Base-by-base conservation (phyloP, 2,329 filamentous ascomycete genomes). In the Scleromitrula shiraiana region DNA sequence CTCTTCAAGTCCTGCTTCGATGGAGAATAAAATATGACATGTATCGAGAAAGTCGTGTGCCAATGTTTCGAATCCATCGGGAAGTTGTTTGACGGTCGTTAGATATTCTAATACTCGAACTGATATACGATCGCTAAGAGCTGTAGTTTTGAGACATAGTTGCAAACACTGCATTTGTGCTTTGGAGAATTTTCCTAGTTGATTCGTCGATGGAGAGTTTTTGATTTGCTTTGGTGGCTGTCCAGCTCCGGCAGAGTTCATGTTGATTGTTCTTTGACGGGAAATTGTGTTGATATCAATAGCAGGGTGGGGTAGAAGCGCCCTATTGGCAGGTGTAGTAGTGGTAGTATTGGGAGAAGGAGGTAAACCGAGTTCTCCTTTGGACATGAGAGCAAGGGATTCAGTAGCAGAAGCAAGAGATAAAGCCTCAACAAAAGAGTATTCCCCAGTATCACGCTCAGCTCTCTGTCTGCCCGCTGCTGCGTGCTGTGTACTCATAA, bases 41-140 rank as follows among this genome's bases (percentile, higher is more conserved):
- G 79, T 77, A 48, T 85, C 80, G 50, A 87, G 72, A 59, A 85
- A 84, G 54, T 82, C 79, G 52, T 75, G 73, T 8, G 82, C 80
- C 17, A 86, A 70, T 22, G 71, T 67, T 50, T 76, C 73, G 62
- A 83, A 78, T 26, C 76, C 75, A 43, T 72, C 66, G 0, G 75
- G 74, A 29, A 74, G 70, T 29, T 72, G 66, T 56, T 77, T 78
- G 50, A 73, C 71, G 4, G 74, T 72, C 46, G 74, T 76, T 19
- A 82, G 69, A 53, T 80, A 83, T 61, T 83, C 80, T 33, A 83
- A 71, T 69, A 82, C 77, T 54, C 74, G 77, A 39, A 83, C 75
- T 0, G 81, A 77, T 55, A 85, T 82, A 52, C 72, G 74, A 62
- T 83, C 81, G 50, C 78, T 78, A 22, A 79, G 70, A 41, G 72